Evolutionary conservation across 2,329 filamentous ascomycete genomes (phyloP).

Genomic region (Periglandula ipomoeae): DNA sequence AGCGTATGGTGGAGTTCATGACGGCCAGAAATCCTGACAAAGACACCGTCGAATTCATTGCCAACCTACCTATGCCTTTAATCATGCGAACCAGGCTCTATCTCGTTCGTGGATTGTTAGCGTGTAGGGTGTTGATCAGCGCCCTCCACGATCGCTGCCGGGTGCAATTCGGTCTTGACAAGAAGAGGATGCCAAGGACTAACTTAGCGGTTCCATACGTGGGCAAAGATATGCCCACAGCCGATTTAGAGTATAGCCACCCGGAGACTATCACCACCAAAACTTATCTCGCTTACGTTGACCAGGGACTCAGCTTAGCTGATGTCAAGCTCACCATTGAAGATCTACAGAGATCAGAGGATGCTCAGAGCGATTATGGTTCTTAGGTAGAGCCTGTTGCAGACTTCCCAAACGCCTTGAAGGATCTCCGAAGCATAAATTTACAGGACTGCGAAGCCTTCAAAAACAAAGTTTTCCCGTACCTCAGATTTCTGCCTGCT

Average conservation of each 20-base stretch:
- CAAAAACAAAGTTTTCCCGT: constrained; percentile 38
- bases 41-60: too few relatives aligned
- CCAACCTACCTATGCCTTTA: too few relatives aligned
- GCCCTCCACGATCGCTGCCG: constrained; percentile 53
- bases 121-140: constrained; percentile 38
- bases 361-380: constrained; percentile 41
- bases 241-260: constrained; percentile 52
- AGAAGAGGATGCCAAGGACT: constrained; percentile 22
- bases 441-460: constrained; percentile 44
- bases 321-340: constrained; percentile 39
- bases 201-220: constrained; percentile 48
- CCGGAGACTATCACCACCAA: constrained; percentile 48
- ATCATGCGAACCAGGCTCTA: too few relatives aligned
- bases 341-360: constrained; percentile 40
- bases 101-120: constrained; percentile 44
- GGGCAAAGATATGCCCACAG: constrained; percentile 48
- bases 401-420: constrained; percentile 26
- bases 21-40: too few relatives aligned
- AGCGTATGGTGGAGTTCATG: too few relatives aligned
- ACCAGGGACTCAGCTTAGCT: constrained; percentile 40
- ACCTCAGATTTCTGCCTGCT: constrained; percentile 40
- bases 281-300: constrained; percentile 48
- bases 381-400: constrained; percentile 33
- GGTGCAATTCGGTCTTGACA: constrained; percentile 51
- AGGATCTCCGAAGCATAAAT: constrained; percentile 43